Conservation (phyloP, 2,329 filamentous ascomycete species). For the Colletotrichum kahawae region DNA sequence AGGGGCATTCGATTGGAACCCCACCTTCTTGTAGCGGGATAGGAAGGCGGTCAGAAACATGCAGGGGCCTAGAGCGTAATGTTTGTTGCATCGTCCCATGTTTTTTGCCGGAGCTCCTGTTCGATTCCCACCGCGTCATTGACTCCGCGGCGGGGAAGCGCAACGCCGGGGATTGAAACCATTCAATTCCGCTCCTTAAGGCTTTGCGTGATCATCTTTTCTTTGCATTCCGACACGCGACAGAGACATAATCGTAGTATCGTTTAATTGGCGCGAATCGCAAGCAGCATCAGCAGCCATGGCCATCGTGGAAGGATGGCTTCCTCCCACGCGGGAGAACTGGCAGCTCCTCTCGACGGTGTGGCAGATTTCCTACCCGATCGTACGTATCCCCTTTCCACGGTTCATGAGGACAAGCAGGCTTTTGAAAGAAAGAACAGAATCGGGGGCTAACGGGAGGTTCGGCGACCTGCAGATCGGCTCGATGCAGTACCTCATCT, state of each 20-base stretch:
- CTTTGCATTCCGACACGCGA: not conserved
- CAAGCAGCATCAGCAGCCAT: conserved; percentile 33
- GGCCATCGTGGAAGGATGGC: conserved; percentile 57
- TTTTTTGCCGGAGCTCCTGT: not conserved
- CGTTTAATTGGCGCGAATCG: not conserved
- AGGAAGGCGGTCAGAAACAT: not conserved
- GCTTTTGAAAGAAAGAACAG: not conserved
- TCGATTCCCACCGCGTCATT: not conserved
- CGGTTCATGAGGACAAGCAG: not conserved
- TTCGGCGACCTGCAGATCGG: conserved; percentile 60
- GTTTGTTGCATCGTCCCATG: not conserved
- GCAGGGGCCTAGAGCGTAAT: not conserved
- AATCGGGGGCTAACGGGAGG: not conserved
- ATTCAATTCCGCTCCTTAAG: not conserved
- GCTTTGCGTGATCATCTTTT: not conserved
- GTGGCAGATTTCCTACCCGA: conserved; percentile 58
- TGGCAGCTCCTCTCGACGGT: conserved; percentile 57
- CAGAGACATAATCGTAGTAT: not conserved
- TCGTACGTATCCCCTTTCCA: conserved; percentile 43
- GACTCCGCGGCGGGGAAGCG: not conserved
- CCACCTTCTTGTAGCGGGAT: not conserved
- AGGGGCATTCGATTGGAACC: not conserved
- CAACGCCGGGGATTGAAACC: not conserved
- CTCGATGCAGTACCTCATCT: conserved; percentile 74
- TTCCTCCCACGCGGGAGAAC: conserved; percentile 63